phyloP scores from a whole-genome alignment of 345 rosid genomes.

The Citrus reticulata region DNA sequence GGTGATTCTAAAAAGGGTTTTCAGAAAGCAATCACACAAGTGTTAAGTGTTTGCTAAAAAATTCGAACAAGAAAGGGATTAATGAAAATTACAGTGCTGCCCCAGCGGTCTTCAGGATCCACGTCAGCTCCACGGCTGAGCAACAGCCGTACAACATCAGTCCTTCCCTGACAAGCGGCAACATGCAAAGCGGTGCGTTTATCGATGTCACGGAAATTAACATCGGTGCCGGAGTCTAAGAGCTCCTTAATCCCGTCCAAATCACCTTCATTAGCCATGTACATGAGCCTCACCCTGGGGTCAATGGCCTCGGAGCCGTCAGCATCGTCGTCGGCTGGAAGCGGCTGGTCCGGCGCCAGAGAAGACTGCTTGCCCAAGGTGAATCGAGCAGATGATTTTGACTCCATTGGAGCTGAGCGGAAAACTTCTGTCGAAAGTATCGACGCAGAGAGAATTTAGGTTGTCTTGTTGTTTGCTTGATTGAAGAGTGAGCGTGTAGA shows the following conservation, averaged over 20 bases:
- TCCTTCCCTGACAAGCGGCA: slow-evolving; percentile 71
- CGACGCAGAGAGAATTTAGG: background rate
- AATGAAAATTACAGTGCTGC: slow-evolving; percentile 46
- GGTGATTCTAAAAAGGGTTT: background rate
- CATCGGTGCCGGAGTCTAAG: slow-evolving; percentile 58
- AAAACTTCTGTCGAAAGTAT: too few relatives aligned
- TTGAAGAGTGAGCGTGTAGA: too few relatives aligned
- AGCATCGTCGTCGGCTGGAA: slow-evolving; percentile 9
- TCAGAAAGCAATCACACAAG: background rate
- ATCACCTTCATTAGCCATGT: slow-evolving; percentile 73
- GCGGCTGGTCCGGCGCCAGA: slow-evolving; percentile 42
- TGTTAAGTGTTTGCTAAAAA: background rate
- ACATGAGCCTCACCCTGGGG: slow-evolving; percentile 67
- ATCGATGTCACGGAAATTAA: slow-evolving; percentile 64
- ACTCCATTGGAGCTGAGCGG: slow-evolving; percentile 6
- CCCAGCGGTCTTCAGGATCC: slow-evolving; percentile 53
- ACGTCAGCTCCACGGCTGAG: slow-evolving; percentile 50
- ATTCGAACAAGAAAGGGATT: background rate
- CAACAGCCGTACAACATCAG: slow-evolving; percentile 45
- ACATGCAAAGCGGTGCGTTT: slow-evolving; percentile 77
- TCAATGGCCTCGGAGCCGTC: slow-evolving; percentile 24
- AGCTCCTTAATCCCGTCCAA: slow-evolving; percentile 58
- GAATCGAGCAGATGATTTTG: slow-evolving; percentile 49
- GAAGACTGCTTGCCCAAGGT: slow-evolving; percentile 61
- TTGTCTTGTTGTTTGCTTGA: too few relatives aligned